These are phyloP conservation scores for Hericium erinaceus DNA, from an alignment of 768 basidiomycete species.

Conservation along the genomic window DNA sequence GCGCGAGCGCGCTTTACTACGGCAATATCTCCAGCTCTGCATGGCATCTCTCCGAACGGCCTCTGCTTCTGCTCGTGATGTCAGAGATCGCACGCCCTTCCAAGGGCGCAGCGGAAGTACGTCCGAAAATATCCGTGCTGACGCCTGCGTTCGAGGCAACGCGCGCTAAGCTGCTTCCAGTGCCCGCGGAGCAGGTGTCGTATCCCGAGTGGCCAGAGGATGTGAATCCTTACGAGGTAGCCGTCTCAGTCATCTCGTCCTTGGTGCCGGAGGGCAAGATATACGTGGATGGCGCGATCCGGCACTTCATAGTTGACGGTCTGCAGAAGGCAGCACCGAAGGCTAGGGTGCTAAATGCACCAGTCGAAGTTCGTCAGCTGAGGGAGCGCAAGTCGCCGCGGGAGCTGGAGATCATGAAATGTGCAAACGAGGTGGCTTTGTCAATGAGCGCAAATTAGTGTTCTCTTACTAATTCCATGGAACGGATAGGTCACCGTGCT, in stretches of 20 bases:
- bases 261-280: conserved; percentile 28
- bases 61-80: conserved; percentile 58
- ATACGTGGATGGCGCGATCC: conserved; percentile 50
- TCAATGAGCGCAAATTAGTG: neutral
- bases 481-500: conserved; percentile 59
- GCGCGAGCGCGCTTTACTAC: conserved; percentile 61
- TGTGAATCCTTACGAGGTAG: conserved; percentile 47
- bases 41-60: conserved; percentile 75
- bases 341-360: conserved; percentile 37
- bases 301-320: conserved; percentile 60
- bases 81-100: conserved; percentile 22
- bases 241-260: conserved; percentile 23
- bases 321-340: conserved; percentile 36
- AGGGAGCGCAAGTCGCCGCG: conserved; percentile 66
- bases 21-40: conserved; percentile 53
- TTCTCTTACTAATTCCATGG: neutral
- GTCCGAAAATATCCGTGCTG: conserved; percentile 46
- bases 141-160: conserved; percentile 73
- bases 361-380: conserved; percentile 44
- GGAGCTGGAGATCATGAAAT: conserved; percentile 65
- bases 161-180: conserved; percentile 49
- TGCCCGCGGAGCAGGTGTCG: conserved; percentile 36
- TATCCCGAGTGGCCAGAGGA: conserved; percentile 25
- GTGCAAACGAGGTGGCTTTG: conserved; percentile 61
- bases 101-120: conserved; percentile 21